Evolutionary conservation across 768 basidiomycete genomes (phyloP).

Genomic region (Russula sp.): DNA sequence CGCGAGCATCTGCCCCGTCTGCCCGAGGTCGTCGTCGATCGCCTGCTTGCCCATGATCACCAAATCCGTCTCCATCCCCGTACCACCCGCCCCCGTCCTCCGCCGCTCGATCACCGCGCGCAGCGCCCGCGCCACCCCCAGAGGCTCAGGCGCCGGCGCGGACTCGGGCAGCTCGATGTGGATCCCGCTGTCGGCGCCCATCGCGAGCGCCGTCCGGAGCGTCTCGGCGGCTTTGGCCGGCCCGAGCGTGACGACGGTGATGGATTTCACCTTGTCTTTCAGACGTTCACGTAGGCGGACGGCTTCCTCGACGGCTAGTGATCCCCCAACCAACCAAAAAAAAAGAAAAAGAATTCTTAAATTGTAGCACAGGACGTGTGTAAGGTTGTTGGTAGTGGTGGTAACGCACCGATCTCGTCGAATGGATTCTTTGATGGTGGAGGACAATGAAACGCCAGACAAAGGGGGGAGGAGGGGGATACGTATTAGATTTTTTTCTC

Average conservation of each 20-base stretch:
- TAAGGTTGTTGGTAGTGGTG: not conserved
- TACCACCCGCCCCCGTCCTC: conserved; percentile 28
- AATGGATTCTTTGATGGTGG: conserved; percentile 75
- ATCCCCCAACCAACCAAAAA: not conserved
- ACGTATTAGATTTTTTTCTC: not conserved
- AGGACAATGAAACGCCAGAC: not conserved
- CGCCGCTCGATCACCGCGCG: conserved; percentile 65
- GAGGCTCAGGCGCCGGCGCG: conserved; percentile 75
- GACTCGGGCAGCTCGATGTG: conserved; percentile 83
- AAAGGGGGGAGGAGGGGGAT: not conserved
- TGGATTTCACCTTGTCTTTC: conserved; percentile 72
- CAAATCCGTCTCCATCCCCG: conserved; percentile 58
- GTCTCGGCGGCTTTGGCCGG: conserved; percentile 86
- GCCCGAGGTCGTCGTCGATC: conserved; percentile 93
- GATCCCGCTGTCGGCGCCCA: conserved; percentile 92
- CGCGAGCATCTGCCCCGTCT: conserved; percentile 97
- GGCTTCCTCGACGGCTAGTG: conserved; percentile 92
- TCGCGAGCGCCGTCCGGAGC: conserved; percentile 92
- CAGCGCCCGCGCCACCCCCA: conserved; percentile 84
- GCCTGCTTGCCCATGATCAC: conserved; percentile 98
- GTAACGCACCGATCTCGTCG: conserved; percentile 84
- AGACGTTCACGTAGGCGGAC: conserved; percentile 85
- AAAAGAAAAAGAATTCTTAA: not conserved
- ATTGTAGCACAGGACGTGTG: not conserved
- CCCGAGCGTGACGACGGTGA: conserved; percentile 92